These are phyloP conservation scores for Daedaleopsis sinensis DNA, from an alignment of 768 basidiomycete genomes.

Conservation along the genomic window DNA sequence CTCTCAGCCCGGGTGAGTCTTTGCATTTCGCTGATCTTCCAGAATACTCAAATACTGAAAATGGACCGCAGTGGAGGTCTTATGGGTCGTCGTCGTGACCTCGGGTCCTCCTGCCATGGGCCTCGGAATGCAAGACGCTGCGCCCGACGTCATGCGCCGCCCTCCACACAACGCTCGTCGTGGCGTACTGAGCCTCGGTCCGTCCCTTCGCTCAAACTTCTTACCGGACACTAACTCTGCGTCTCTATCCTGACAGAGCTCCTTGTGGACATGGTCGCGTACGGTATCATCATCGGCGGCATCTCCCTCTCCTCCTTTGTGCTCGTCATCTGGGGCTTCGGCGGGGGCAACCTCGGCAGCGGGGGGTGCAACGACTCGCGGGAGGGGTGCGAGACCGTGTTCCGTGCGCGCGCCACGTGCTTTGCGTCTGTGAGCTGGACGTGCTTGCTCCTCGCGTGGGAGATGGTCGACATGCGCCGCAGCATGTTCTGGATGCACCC, in stretches of 20 bases:
- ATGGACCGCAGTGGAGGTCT: slow-evolving; percentile 38
- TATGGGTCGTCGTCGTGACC: slow-evolving; percentile 54
- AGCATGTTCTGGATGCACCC: slow-evolving; percentile 2
- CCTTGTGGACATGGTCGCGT: slow-evolving; percentile 42
- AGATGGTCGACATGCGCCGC: not conserved
- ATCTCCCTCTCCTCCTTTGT: slow-evolving; percentile 13
- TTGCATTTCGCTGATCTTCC: no score
- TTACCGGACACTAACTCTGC: not conserved
- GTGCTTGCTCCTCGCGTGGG: not conserved
- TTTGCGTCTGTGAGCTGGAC: not conserved
- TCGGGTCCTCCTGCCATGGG: slow-evolving; percentile 59
- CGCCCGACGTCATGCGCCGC: slow-evolving; percentile 51
- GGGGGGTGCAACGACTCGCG: slow-evolving; percentile 3
- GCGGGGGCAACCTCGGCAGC: slow-evolving; percentile 4
- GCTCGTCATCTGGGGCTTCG: slow-evolving; percentile 1
- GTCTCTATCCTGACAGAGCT: not conserved
- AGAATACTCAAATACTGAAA: no score
- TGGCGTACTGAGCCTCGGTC: slow-evolving; percentile 36
- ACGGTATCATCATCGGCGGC: slow-evolving; percentile 92
- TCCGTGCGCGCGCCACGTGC: slow-evolving; percentile 6
- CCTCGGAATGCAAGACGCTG: slow-evolving; percentile 54
- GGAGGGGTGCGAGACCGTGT: slow-evolving; percentile 2
- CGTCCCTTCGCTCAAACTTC: not conserved
- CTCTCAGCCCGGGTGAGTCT: slow-evolving; percentile 44
- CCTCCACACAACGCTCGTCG: slow-evolving; percentile 43